Base-by-base conservation (phyloP, 2,329 filamentous ascomycete genomes). In the Lachnellula subtilissima region DNA sequence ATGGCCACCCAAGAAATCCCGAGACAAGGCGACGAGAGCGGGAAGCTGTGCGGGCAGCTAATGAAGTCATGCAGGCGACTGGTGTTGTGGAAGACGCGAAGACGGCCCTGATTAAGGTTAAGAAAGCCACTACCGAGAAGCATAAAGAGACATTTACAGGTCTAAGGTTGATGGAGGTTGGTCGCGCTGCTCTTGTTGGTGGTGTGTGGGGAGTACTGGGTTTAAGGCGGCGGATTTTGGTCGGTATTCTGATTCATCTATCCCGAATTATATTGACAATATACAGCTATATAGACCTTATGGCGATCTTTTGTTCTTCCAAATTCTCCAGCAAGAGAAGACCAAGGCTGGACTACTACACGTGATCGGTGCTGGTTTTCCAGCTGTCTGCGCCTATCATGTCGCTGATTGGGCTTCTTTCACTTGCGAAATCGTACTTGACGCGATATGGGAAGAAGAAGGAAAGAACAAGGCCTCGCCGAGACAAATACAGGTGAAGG, bases 41-140 rank as follows among this genome's bases (percentile, higher is more conserved):
- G 48, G 68, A 71, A 15, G 64, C 69, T 25, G 65, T 71, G 23
- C 63, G 68, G 32, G 68, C 69, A 19, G 67, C 68, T 36, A 71
- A 71, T 53, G 69, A 71, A 60, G 69, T 71, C 28, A 68, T 71
- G 67, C 65, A 68, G 50, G 67, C 67, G 28, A 70, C 68, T 11
- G 69, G 69, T 19, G 62, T 71, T 15, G 66, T 71, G 11, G 69
- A 71, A 55, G 64, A 69, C 48, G 58, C 61, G 14, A 42, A 54
- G 28, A 62, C 61, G 19, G 64, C 64, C 22, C 68, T 61, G 36
- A 53, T 46, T 14, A 67, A 65, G 49, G 61, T 58, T 3, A 61
- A 47, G 8, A 55, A 61, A 49, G 50, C 54, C 6, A 55, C 55
- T 15, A 19, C 54, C 9, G 56, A 61, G 1, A 64, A 63, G 52